Evolutionary conservation across 768 basidiomycete species (phyloP).

Genomic region (Mycena albidolilacea): DNA sequence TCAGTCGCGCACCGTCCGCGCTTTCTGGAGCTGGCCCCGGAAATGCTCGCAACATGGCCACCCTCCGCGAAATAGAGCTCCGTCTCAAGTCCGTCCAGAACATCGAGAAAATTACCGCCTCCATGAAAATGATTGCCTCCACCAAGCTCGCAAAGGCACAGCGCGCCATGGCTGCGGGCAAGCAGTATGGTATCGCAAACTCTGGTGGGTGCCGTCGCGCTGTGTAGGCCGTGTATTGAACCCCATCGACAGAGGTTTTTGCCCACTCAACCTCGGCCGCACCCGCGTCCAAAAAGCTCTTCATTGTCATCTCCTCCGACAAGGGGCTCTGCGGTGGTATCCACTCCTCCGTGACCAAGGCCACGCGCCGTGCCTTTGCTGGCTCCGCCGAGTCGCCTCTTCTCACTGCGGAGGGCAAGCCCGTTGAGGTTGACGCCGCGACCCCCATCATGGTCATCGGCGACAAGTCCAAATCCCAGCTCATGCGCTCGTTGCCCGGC

Average conservation of each 20-base stretch:
- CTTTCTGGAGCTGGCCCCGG: constrained; percentile 40
- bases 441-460: constrained; percentile 91
- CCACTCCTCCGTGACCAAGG: constrained; percentile 96
- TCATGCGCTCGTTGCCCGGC: constrained; percentile 73
- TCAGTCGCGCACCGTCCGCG: constrained; percentile 37
- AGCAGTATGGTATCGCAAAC: constrained; percentile 94
- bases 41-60: constrained; percentile 91
- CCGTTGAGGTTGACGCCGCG: constrained; percentile 64
- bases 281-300: constrained; percentile 87
- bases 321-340: constrained; percentile 99
- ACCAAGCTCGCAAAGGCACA: constrained; percentile 97
- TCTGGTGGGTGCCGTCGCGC: constrained; percentile 69
- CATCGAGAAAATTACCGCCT: constrained; percentile 69
- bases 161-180: constrained; percentile 92
- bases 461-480: constrained; percentile 97
- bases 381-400: constrained; percentile 66
- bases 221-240: neutral
- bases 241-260: constrained; percentile 81
- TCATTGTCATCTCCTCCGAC: constrained; percentile 96
- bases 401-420: constrained; percentile 57
- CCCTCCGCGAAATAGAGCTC: constrained; percentile 96
- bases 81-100: constrained; percentile 96
- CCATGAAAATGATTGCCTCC: constrained; percentile 99
- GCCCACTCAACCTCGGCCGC: constrained; percentile 80
- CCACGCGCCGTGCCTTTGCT: constrained; percentile 80